phyloP scores from a whole-genome alignment of 2,329 filamentous ascomycete species.

The Talaromyces marneffei region DNA sequence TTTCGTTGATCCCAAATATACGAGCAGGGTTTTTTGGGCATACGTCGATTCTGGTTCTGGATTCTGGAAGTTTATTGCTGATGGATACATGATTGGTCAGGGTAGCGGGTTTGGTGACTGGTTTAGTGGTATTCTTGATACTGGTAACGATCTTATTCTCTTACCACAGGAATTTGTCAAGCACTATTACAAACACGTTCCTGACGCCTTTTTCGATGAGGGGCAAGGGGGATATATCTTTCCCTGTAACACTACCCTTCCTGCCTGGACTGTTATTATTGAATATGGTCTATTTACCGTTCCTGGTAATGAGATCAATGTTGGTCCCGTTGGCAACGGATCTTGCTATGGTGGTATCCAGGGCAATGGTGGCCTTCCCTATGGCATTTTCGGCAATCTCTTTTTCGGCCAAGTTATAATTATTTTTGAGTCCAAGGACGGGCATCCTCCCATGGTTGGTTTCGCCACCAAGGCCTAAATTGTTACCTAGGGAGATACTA shows the following conservation, averaged over 20 bases:
- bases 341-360: slow-evolving; percentile 74
- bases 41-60: slow-evolving; percentile 48
- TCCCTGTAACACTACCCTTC: slow-evolving; percentile 47
- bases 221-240: slow-evolving; percentile 56
- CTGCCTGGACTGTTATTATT: slow-evolving; percentile 51
- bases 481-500: neutral
- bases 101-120: slow-evolving; percentile 31
- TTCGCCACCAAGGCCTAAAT: slow-evolving; percentile 40
- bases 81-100: slow-evolving; percentile 52
- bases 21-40: slow-evolving; percentile 5
- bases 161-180: slow-evolving; percentile 51
- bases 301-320: slow-evolving; percentile 51
- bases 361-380: slow-evolving; percentile 50
- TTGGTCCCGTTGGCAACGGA: slow-evolving; percentile 38
- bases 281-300: too few species aligned
- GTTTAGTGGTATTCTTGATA: slow-evolving; percentile 60
- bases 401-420: too few species aligned
- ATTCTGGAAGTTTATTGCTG: slow-evolving; percentile 58
- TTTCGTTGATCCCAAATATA: slow-evolving; percentile 14
- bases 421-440: slow-evolving; percentile 58
- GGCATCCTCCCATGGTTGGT: slow-evolving; percentile 45
- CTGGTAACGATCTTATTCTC: slow-evolving; percentile 63
- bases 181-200: slow-evolving; percentile 56
- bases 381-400: slow-evolving; percentile 69
- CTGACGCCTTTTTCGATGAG: too few species aligned